These are phyloP conservation scores for Mycena filopes DNA, from an alignment of 768 basidiomycete species.

Conservation along the genomic window DNA sequence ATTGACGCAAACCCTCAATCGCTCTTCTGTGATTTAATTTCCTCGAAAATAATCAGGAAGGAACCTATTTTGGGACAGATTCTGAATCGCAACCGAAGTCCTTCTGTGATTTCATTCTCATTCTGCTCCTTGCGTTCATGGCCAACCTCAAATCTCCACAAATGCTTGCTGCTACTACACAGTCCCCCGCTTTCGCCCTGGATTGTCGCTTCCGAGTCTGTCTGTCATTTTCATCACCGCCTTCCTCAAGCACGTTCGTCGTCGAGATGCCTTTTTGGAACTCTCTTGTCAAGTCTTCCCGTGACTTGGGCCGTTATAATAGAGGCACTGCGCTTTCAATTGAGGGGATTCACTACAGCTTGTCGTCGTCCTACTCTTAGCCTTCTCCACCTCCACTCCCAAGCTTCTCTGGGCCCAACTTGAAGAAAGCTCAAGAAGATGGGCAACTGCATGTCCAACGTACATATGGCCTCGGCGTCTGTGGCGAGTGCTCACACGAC, in stretches of 20 bases:
- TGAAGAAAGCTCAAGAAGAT: too few relatives aligned
- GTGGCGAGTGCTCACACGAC: constrained; percentile 31
- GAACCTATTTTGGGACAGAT: constrained; percentile 14
- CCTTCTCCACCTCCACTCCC: background rate
- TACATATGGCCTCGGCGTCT: constrained; percentile 2
- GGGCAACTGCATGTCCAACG: constrained; percentile 38
- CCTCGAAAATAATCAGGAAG: background rate
- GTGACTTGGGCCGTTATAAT: constrained; percentile 13
- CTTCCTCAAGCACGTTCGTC: constrained; percentile 22
- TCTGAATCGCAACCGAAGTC: background rate
- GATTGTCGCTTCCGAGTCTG: background rate
- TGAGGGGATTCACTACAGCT: background rate
- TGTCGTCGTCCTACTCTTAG: background rate
- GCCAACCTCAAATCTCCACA: background rate
- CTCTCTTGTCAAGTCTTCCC: constrained; percentile 9
- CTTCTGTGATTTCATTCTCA: constrained; percentile 10
- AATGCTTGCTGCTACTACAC: too few relatives aligned
- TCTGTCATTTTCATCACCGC: background rate
- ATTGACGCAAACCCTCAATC: constrained; percentile 1
- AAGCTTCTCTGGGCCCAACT: background rate
- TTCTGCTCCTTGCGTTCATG: background rate
- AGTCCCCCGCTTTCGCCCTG: background rate
- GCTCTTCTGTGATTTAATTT: constrained; percentile 10
- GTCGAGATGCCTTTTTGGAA: constrained; percentile 6
- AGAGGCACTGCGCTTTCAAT: too few relatives aligned